Conservation (phyloP, 2,329 filamentous ascomycete genomes). For the Botrytis cinerea region DNA sequence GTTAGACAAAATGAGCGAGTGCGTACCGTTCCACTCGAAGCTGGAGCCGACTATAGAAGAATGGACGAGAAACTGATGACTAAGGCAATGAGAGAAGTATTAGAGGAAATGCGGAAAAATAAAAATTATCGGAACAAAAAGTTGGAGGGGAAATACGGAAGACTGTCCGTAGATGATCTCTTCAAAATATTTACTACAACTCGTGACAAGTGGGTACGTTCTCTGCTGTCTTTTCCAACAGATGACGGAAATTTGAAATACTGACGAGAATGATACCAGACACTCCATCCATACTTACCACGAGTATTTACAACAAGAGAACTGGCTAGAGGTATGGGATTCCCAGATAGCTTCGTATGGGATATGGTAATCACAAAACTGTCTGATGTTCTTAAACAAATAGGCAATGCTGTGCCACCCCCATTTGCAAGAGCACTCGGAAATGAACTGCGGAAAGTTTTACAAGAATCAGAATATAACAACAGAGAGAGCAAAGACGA, state of each 20-base stretch:
- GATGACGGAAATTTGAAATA: neutral
- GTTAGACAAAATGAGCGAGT: slow-evolving; percentile 3
- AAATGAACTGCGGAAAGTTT: slow-evolving; percentile 8
- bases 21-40: slow-evolving; percentile 24
- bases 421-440: slow-evolving; percentile 10
- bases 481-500: neutral
- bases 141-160: neutral
- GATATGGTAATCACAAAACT: slow-evolving; percentile 14
- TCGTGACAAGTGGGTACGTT: neutral
- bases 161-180: neutral
- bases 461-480: neutral
- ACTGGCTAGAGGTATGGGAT: slow-evolving; percentile 27
- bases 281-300: slow-evolving; percentile 28
- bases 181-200: slow-evolving; percentile 4
- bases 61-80: slow-evolving; percentile 10
- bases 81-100: neutral
- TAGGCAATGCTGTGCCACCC: slow-evolving; percentile 21
- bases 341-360: slow-evolving; percentile 29
- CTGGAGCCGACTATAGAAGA: slow-evolving; percentile 20
- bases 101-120: neutral
- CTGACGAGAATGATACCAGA: slow-evolving; percentile 15
- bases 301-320: slow-evolving; percentile 28
- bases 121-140: neutral
- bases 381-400: slow-evolving; percentile 18
- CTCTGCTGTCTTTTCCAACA: no score